These are phyloP conservation scores for Coriolopsis trogii DNA, from an alignment of 1,284 basidiomycete species.

Conservation along the genomic window DNA sequence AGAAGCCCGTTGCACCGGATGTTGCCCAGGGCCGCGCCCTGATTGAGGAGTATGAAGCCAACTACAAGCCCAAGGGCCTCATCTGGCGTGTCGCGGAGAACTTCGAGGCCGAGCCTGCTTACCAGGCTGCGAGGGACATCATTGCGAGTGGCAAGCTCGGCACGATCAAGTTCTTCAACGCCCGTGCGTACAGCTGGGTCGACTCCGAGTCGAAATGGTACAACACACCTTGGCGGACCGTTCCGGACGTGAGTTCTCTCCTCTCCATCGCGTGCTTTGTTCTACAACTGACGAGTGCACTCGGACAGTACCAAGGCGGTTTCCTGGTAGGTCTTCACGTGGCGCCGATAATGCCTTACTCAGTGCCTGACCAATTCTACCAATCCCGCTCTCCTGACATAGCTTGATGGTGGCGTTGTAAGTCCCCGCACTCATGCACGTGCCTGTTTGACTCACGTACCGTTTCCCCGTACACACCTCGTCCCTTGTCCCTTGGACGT, in stretches of 20 bases:
- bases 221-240: conserved; percentile 80
- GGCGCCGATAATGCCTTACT: neutral
- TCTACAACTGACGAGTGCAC: neutral
- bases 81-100: conserved; percentile 90
- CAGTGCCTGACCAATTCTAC: conserved; percentile 19
- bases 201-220: conserved; percentile 73
- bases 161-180: conserved; percentile 63
- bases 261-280: neutral
- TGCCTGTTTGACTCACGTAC: neutral
- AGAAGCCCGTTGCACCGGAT: conserved; percentile 84
- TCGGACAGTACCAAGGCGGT: conserved; percentile 76
- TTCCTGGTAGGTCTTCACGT: conserved; percentile 57
- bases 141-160: conserved; percentile 65
- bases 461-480: neutral
- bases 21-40: conserved; percentile 65
- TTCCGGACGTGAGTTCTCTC: conserved; percentile 66
- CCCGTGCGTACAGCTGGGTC: conserved; percentile 56
- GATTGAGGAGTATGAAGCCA: conserved; percentile 65
- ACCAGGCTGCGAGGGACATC: conserved; percentile 53
- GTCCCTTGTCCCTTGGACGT: neutral
- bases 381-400: conserved; percentile 22
- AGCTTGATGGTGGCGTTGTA: conserved; percentile 75
- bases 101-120: conserved; percentile 71
- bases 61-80: conserved; percentile 70
- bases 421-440: conserved; percentile 27